These are phyloP conservation scores for Xenosphaeropsis pyriputrescens DNA, from an alignment of 2,329 filamentous ascomycete species.

Conservation along the genomic window DNA sequence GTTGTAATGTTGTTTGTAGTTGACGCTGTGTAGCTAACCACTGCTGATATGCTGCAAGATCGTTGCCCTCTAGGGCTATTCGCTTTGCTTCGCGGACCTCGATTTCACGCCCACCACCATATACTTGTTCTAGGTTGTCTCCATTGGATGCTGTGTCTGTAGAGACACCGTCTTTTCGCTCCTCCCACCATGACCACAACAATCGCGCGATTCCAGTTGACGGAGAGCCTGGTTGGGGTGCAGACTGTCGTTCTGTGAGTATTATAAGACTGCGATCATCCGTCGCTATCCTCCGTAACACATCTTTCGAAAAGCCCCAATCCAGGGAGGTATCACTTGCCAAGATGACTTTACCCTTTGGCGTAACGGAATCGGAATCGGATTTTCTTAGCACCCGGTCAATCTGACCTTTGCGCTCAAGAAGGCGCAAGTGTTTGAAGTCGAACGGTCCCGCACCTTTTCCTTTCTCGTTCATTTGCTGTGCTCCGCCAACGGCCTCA, in stretches of 20 bases:
- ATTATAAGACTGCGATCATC: constrained; percentile 75
- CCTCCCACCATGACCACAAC: constrained; percentile 70
- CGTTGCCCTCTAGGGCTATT: constrained; percentile 56
- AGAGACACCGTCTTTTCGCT: constrained; percentile 47
- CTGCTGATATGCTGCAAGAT: constrained; percentile 75
- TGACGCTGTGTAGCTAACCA: constrained; percentile 82
- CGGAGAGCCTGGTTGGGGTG: constrained; percentile 9
- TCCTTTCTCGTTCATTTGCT: constrained; percentile 22
- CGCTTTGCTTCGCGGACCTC: constrained; percentile 45
- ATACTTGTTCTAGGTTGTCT: constrained; percentile 50
- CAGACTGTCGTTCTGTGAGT: constrained; percentile 54
- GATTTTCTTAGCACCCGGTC: constrained; percentile 46
- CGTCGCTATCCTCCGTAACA: constrained; percentile 58
- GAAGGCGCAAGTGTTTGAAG: constrained; percentile 68
- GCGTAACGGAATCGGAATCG: constrained; percentile 24
- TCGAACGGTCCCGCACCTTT: constrained; percentile 65
- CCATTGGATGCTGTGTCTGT: constrained; percentile 36
- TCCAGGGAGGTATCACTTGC: constrained; percentile 83
- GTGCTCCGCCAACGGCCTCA: constrained; percentile 49
- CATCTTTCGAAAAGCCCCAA: constrained; percentile 86
- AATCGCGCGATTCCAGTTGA: constrained; percentile 43
- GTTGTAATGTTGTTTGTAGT: constrained; percentile 66
- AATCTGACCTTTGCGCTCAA: constrained; percentile 73
- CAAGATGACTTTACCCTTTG: constrained; percentile 59
- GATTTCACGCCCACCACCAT: constrained; percentile 47